Evolutionary conservation across 768 basidiomycete genomes (phyloP).

Genomic region (Chlorophyllum brunneum): DNA sequence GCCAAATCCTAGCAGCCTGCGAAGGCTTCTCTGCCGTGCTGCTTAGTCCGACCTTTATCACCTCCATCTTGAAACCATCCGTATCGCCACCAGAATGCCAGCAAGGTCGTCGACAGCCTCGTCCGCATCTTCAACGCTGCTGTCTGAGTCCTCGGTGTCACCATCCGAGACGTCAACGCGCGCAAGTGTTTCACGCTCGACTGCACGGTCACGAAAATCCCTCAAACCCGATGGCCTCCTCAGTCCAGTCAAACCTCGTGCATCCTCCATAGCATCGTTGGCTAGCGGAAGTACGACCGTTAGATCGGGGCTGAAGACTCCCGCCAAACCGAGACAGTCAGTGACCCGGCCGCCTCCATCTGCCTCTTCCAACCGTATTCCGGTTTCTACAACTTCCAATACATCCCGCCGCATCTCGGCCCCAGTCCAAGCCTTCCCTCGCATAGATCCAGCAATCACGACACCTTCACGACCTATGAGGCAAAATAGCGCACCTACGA

Average conservation of each 20-base stretch:
- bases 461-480: slow-evolving; percentile 24
- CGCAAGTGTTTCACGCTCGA: no score
- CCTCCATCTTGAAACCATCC: no score
- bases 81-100: slow-evolving; percentile 18
- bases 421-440: slow-evolving; percentile 28
- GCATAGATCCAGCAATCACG: slow-evolving; percentile 23
- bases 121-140: slow-evolving; percentile 54
- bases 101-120: slow-evolving; percentile 28
- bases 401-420: slow-evolving; percentile 37
- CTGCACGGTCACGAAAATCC: slow-evolving; percentile 39
- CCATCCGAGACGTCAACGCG: no score
- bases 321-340: slow-evolving; percentile 45
- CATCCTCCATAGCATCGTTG: slow-evolving; percentile 43
- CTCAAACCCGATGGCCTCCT: slow-evolving; percentile 25
- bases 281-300: slow-evolving; percentile 50
- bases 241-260: slow-evolving; percentile 46
- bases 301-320: slow-evolving; percentile 28
- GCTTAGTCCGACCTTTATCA: no score
- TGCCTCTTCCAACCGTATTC: slow-evolving; percentile 30
- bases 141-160: no score
- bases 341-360: slow-evolving; percentile 40
- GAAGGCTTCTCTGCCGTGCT: no score
- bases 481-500: slow-evolving; percentile 9
- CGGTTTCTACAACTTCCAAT: slow-evolving; percentile 34
- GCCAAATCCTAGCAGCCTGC: no score